Base-by-base conservation (phyloP, 176 grass and related monocot genomes). In the Puccinellia tenuiflora region DNA sequence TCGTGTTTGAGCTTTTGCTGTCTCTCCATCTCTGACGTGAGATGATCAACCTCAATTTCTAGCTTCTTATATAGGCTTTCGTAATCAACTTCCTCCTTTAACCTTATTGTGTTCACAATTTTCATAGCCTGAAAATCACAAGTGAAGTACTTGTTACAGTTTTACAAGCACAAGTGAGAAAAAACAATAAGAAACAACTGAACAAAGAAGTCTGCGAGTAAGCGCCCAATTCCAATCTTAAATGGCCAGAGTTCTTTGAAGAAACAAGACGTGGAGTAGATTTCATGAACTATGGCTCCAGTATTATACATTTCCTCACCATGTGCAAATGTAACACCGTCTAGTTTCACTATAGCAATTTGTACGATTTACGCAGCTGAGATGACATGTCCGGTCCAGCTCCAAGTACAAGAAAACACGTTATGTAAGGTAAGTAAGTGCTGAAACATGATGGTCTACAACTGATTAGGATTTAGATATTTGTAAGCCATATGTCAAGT, bases 11-110 rank as follows among this genome's bases (percentile, higher is more conserved):
- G 73, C 66, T 98, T 98, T 85, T 95, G 90, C 43, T 93, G 78
- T 82, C 96, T 98, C 76, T 98, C 96, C 65, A 92, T 88, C 59
- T 98, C 96, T 85, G 96, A 88, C 50, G 96, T 98, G 77, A 98
- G 89, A 88, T 81, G 92, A 45, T 98, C 96, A 43, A 98, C 85
- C 75, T 98, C 88, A 81, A 51, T 47, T 79, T 95, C 92, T 73
- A 95, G 83, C 81, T 93, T 98, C 56, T 79, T 90, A 64, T 92
- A 98, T 65, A 98, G 84, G 84, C 38, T 90, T 82, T 95, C 96
- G 20, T 92, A 98, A 87, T 98, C 96, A 83, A 98, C 85, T 84
- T 95, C 96, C 88, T 98, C 96, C 85, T 88, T 98, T 70, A 98
- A 64, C 80, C 89, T 93, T 68, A 95, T 82, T 53, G 88, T 88